Base-by-base conservation (phyloP, 2,329 filamentous ascomycete genomes). In the Thielaviopsis euricoi region DNA sequence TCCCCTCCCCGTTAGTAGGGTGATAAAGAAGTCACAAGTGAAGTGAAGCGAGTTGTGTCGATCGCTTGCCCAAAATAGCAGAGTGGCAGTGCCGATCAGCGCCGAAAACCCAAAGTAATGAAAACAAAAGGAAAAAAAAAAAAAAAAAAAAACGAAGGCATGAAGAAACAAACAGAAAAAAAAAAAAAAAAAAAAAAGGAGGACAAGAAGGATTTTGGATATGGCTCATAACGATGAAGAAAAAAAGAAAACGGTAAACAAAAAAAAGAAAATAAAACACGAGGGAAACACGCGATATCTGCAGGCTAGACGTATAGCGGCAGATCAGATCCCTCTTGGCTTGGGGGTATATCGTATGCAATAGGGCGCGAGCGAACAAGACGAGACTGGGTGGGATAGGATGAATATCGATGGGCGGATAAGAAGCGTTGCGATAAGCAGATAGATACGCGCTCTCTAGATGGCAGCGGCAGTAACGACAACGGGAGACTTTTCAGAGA, bases 401-500 rank as follows among this genome's bases (percentile, higher is more conserved):
- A 26, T 4, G 9, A 4, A 26, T 26, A 26, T 26, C n/a, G n/a
- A n/a, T n/a, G n/a, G n/a, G n/a, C n/a, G n/a, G n/a, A n/a, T n/a
- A n/a, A n/a, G n/a, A n/a, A n/a, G n/a, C n/a, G n/a, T n/a, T n/a
- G n/a, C n/a, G n/a, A n/a, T n/a, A n/a, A n/a, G n/a, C n/a, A n/a
- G n/a, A n/a, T n/a, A n/a, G n/a, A n/a, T n/a, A n/a, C n/a, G n/a
- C n/a, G n/a, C n/a, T n/a, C n/a, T n/a, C n/a, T n/a, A n/a, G n/a
- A n/a, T n/a, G n/a, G n/a, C n/a, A n/a, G 9, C 9, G 25, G 15
- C 37, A 40, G 37, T 3, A 12, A 12, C 37, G 46, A 26, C 56
- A 56, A 43, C 53, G 1, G 49, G 29, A 22, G 55, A 50, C 56
- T 67, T 60, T 29, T 60, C 58, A 17, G 49, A 26, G 33, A 57